These are phyloP conservation scores for Rhododendron mucronatum DNA, from an alignment of 148 eudicot genomes.

Conservation along the genomic window DNA sequence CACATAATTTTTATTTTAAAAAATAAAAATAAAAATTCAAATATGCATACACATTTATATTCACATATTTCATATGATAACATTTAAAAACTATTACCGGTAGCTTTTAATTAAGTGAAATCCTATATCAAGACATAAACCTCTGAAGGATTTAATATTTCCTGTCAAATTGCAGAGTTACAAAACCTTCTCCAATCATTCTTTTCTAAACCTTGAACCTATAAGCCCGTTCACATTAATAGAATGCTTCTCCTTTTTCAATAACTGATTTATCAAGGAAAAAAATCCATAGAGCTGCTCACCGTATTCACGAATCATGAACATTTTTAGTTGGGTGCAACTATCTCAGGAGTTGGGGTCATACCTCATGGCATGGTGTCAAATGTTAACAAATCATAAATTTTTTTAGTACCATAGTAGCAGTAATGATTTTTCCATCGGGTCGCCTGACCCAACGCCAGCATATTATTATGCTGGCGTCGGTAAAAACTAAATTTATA, in stretches of 20 bases:
- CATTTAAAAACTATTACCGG: neutral
- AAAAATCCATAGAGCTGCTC: too few relatives aligned
- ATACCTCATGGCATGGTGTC: too few relatives aligned
- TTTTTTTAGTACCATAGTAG: neutral
- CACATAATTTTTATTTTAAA: too few relatives aligned
- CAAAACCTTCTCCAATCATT: neutral
- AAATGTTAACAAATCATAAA: neutral
- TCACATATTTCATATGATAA: neutral
- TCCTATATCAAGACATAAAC: neutral
- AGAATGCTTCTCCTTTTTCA: too few relatives aligned
- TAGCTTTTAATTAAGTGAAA: neutral
- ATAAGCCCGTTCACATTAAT: too few relatives aligned
- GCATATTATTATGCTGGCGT: neutral
- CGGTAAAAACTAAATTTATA: constrained; percentile 38
- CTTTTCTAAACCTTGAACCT: neutral
- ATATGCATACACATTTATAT: too few relatives aligned
- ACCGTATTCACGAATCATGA: too few relatives aligned
- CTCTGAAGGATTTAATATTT: neutral
- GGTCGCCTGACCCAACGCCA: neutral
- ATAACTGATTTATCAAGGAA: too few relatives aligned
- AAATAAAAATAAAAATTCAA: too few relatives aligned
- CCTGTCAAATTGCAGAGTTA: neutral
- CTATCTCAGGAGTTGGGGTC: too few relatives aligned
- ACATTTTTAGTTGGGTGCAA: too few relatives aligned
- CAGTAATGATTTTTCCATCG: neutral